phyloP scores from a whole-genome alignment of 2,329 filamentous ascomycete species.

The Sphaerulina musiva region DNA sequence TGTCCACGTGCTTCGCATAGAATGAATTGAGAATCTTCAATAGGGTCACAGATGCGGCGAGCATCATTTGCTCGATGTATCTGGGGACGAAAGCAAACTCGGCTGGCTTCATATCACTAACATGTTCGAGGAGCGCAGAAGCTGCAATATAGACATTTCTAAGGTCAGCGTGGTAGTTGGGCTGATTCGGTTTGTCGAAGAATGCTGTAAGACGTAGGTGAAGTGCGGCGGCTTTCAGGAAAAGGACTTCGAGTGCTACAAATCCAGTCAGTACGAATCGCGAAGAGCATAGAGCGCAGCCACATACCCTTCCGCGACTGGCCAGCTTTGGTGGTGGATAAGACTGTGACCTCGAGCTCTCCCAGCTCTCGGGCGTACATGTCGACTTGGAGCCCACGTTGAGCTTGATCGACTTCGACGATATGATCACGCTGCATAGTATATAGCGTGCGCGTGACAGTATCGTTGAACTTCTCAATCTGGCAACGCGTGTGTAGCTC shows the following conservation, averaged over 20 bases:
- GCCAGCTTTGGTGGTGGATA: conserved; percentile 30
- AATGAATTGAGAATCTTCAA: conserved; percentile 71
- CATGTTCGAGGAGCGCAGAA: conserved; percentile 62
- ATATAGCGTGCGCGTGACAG: conserved; percentile 72
- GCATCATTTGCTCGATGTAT: conserved; percentile 78
- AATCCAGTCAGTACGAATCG: not conserved
- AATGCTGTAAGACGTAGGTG: conserved; percentile 74
- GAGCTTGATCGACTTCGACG: conserved; percentile 41
- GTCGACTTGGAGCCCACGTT: conserved; percentile 34
- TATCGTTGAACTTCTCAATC: conserved; percentile 69
- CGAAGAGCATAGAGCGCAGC: no score
- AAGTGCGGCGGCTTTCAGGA: conserved; percentile 65
- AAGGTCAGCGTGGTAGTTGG: conserved; percentile 66
- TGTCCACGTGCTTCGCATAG: conserved; percentile 66
- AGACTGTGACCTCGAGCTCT: conserved; percentile 33
- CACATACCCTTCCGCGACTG: conserved; percentile 14
- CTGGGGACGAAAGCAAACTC: conserved; percentile 60
- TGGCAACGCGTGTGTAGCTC: conserved; percentile 63
- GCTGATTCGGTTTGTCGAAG: conserved; percentile 68
- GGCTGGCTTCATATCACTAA: conserved; percentile 53
- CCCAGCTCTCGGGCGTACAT: conserved; percentile 35
- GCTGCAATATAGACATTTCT: conserved; percentile 69
- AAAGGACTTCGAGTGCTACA: conserved; percentile 48
- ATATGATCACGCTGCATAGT: conserved; percentile 68
- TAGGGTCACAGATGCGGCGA: conserved; percentile 71